A percentile compares a stretch with the other conserved stretches of the same genome.
These are phyloP conservation scores for Coemansia sp. DNA, from an alignment of 192 early-diverging fungal species.

Conservation along the genomic window DNA sequence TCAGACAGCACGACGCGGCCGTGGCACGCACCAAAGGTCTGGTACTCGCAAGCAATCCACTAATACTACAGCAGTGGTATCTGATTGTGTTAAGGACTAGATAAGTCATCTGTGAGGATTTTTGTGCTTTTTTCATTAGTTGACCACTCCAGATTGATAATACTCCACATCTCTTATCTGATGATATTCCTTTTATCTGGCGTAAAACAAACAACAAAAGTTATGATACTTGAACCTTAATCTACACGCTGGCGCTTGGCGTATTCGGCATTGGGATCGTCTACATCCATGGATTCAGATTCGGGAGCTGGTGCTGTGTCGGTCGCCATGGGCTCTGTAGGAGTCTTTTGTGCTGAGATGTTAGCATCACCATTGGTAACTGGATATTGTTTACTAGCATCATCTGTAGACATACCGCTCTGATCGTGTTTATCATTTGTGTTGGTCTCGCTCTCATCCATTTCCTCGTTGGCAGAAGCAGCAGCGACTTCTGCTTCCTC, in stretches of 20 bases:
- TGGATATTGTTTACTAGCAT: background rate
- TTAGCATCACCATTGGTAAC: background rate
- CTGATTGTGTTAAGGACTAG: background rate
- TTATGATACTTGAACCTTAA: background rate
- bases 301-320: constrained; percentile 1
- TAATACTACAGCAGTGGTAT: background rate
- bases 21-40: constrained; percentile 9
- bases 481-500: constrained; percentile 8
- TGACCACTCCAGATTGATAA: background rate
- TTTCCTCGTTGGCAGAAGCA: background rate
- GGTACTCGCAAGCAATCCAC: background rate
- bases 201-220: background rate
- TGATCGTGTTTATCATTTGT: background rate
- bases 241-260: constrained; percentile 23
- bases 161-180: background rate
- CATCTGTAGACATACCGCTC: background rate
- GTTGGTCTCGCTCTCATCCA: constrained; percentile 7
- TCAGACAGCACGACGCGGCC: constrained; percentile 11
- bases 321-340: background rate
- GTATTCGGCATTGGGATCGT: constrained; percentile 18
- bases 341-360: background rate
- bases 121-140: background rate
- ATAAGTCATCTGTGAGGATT: background rate
- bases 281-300: constrained; percentile 16
- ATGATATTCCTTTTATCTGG: background rate